Base-by-base conservation (phyloP, 164 flowering plant genomes). In the Cinnamomum chago region DNA sequence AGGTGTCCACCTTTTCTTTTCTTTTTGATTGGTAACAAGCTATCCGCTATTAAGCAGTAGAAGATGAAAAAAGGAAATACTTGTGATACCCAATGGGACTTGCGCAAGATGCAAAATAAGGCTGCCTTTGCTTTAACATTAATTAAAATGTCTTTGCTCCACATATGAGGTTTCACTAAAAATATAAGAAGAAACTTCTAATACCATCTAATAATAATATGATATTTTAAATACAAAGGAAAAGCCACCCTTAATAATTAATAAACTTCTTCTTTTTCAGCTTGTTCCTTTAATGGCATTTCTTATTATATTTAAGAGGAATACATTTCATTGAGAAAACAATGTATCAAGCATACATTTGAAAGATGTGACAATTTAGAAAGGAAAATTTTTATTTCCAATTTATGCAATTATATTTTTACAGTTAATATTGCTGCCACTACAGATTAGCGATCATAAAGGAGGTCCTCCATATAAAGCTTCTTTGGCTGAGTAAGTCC, bases 391-490 rank as follows among this genome's bases (percentile, higher is more conserved):
- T 33, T 17, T n/a, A 18, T 68, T 33, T 12, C 33, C 17, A 15
- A 12, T 17, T 40, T 47, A 30, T 68, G n/a, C 24, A 47, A 15
- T 47, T 20, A 40, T 47, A 68, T 33, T 30, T 33, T 20, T 12
- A 10, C 17, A 58, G 25, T 18, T 28, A 28, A 47, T 30, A 58
- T 73, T 24, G 25, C 17, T 66, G 55, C 72, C 65, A 62, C 81
- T 77, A 79, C 93, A 93, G 96, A 79, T 88, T 17, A 71, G 78
- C 64, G 90, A 90, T 81, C 93, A 84, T 73, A 76, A 76, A 69
- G 96, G 91, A 73, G 94, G 92, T 68, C 96, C 98, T 14, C 96
- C 98, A 17, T 91, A 86, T 70, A 86, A 78, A 86, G 91, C 83
- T 78, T 85, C 96, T 22, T 80, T 89, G 70, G 70, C 88, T 2